Evolutionary conservation across 1,139 yeast species (phyloP).

Genomic region (Protomyces macrosporus): DNA sequence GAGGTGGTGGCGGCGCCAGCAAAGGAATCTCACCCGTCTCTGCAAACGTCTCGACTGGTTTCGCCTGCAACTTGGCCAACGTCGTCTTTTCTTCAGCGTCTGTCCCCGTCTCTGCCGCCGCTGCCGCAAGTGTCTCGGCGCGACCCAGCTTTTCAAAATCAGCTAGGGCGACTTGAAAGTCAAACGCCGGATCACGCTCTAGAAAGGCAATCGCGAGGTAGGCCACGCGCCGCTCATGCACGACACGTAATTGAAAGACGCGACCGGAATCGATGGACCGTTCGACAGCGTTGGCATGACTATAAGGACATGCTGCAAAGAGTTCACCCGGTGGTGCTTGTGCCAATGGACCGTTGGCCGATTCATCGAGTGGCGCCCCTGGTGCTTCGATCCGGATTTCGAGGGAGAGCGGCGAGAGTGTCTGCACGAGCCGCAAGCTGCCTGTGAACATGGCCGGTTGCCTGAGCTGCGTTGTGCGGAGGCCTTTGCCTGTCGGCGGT

Average conservation of each 20-base stretch:
- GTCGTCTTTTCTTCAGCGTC: not conserved
- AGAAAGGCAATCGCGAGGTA: conserved; percentile 44
- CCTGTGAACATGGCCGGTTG: conserved; percentile 42
- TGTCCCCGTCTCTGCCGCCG: conserved; percentile 29
- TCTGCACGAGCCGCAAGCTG: conserved; percentile 37
- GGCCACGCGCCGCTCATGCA: conserved; percentile 38
- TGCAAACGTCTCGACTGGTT: conserved; percentile 33
- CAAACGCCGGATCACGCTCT: conserved; percentile 40
- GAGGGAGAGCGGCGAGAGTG: conserved; percentile 31
- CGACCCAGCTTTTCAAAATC: conserved; percentile 36
- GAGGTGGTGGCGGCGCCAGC: conserved; percentile 33
- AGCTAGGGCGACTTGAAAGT: conserved; percentile 43
- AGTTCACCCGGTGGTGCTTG: conserved; percentile 37
- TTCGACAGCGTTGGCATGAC: conserved; percentile 33
- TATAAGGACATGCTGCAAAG: conserved; percentile 40
- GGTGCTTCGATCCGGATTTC: conserved; percentile 35
- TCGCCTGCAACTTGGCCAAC: conserved; percentile 1
- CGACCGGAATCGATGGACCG: conserved; percentile 38
- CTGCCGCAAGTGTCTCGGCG: conserved; percentile 29
- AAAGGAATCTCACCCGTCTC: conserved; percentile 30
- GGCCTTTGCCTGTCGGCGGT: conserved; percentile 37
- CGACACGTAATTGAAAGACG: conserved; percentile 39
- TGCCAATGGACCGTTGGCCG: not conserved
- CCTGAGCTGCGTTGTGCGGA: conserved; percentile 36
- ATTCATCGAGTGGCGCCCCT: not conserved